Base-by-base conservation (phyloP, 805 yeast genomes). In the Kuraishia floccosa region DNA sequence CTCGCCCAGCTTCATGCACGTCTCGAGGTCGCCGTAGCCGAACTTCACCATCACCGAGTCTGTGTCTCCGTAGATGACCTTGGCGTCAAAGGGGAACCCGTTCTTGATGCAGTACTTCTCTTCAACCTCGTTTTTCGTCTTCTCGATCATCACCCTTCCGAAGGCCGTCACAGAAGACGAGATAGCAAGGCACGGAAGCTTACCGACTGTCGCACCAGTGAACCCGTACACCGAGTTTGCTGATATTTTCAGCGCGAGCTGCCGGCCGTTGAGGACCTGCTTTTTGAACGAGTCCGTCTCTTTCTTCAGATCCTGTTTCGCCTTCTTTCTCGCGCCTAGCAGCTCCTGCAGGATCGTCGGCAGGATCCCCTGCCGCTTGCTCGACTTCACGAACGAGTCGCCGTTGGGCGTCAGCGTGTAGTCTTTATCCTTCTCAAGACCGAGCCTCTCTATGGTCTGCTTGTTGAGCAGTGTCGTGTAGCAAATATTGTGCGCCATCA, bases 41-140 rank as follows among this genome's bases (percentile, higher is more conserved):
- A 91, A 91, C 49, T 85, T 87, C 27, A 91, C 96, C 98, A 91
- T 93, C 12, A 91, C 99, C 6, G 98, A 93, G 68, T 91, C 99
- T 0, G 99, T 91, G 56, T 91, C 99, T 64, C 99, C 99, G 50
- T 91, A 91, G 25, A 91, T 79, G 38, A 91, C 98, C 41, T 79
- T 71, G 0, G 97, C 77, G 57, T 91, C 94, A 48, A 67, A 76
- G n/a, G 70, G 65, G 45, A 65, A 79, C 1, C 97, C 97, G 52
- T 89, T 85, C 34, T 70, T 72, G n/a, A 74, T 77, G 8, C 74
- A 68, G 48, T 86, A 91, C 34, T 72, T 68, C 24, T 75, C 73
- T 54, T 86, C 87, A 3, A 91, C 97, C 38, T 79, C 84, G 29
- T 67, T 63, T 45, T 89, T 91, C 0, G 98, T 91, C 43, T 72